phyloP scores from a whole-genome alignment of 345 rosid genomes.

The Hibiscus mutabilis region DNA sequence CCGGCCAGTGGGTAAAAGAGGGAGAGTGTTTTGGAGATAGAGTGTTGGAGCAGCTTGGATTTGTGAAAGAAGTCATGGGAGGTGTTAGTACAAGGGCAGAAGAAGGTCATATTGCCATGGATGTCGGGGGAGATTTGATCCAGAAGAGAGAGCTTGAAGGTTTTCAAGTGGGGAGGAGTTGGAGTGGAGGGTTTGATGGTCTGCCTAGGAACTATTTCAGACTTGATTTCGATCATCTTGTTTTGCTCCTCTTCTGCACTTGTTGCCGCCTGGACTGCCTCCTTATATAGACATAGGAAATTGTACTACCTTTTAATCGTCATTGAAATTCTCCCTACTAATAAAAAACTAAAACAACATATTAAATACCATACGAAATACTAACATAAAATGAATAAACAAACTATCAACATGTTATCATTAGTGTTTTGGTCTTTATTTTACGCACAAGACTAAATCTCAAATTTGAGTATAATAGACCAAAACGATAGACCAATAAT shows the following conservation, averaged over 20 bases:
- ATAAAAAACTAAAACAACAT: too few relatives aligned
- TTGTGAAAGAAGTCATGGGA: not conserved
- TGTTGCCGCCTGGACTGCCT: not conserved
- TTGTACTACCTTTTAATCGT: not conserved
- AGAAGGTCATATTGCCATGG: constrained; percentile 19
- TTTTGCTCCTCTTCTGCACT: not conserved
- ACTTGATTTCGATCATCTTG: constrained; percentile 10
- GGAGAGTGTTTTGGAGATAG: constrained; percentile 15
- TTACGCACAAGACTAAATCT: too few relatives aligned
- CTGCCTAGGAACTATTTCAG: constrained; percentile 7
- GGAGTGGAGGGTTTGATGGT: constrained; percentile 8
- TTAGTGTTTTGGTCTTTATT: too few relatives aligned
- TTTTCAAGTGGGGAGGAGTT: constrained; percentile 11
- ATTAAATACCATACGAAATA: too few relatives aligned
- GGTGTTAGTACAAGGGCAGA: constrained; percentile 10
- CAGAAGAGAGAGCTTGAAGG: constrained; percentile 18
- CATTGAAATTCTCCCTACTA: not conserved
- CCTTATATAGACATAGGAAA: not conserved
- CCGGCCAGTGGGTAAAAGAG: constrained; percentile 21
- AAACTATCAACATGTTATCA: too few relatives aligned
- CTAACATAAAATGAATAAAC: too few relatives aligned
- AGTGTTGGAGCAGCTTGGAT: constrained; percentile 10
- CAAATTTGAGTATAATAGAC: too few relatives aligned
- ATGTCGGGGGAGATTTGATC: constrained; percentile 15
- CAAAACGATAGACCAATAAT: too few relatives aligned